phyloP scores from a whole-genome alignment of 805 yeast genomes.

The Metschnikowia vanudenii region DNA sequence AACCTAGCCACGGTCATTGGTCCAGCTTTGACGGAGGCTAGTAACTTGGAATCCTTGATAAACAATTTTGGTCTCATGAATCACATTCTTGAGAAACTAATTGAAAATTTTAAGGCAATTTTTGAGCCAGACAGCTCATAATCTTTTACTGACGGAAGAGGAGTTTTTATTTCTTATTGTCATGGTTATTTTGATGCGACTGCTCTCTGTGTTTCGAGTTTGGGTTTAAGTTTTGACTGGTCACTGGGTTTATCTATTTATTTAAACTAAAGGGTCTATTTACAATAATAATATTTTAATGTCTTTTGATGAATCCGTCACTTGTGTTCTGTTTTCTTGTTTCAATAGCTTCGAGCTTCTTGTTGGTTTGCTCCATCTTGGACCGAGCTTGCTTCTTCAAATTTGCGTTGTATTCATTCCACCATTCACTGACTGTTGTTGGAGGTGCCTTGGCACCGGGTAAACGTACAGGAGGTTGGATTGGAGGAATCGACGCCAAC shows the following conservation, averaged over 20 bases:
- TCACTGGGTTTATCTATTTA: neutral
- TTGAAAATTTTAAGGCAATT: slow-evolving; percentile 38
- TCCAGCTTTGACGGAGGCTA: slow-evolving; percentile 58
- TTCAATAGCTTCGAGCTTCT: slow-evolving; percentile 37
- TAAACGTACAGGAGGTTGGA: slow-evolving; percentile 51
- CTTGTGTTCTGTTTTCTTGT: slow-evolving; percentile 31
- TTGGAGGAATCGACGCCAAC: slow-evolving; percentile 55
- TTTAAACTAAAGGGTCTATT: slow-evolving; percentile 3
- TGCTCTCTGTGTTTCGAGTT: neutral
- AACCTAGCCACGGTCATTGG: slow-evolving; percentile 89
- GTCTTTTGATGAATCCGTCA: slow-evolving; percentile 41
- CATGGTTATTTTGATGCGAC: neutral
- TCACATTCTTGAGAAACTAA: slow-evolving; percentile 50
- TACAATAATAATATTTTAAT: slow-evolving; percentile 19
- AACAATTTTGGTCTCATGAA: slow-evolving; percentile 56
- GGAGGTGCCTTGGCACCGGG: slow-evolving; percentile 30
- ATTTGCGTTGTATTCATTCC: slow-evolving; percentile 32
- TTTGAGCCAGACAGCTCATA: slow-evolving; percentile 6
- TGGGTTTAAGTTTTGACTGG: no score
- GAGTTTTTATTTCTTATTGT: neutral
- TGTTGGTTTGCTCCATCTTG: slow-evolving; percentile 35
- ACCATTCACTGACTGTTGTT: slow-evolving; percentile 37
- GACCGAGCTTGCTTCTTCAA: slow-evolving; percentile 33
- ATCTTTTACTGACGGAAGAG: neutral
- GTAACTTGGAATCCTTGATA: slow-evolving; percentile 45